A percentile compares a stretch with the other conserved stretches of the same genome.
Evolutionary conservation across 768 basidiomycete genomes (phyloP).

Genomic region (Podaxis pistillaris): DNA sequence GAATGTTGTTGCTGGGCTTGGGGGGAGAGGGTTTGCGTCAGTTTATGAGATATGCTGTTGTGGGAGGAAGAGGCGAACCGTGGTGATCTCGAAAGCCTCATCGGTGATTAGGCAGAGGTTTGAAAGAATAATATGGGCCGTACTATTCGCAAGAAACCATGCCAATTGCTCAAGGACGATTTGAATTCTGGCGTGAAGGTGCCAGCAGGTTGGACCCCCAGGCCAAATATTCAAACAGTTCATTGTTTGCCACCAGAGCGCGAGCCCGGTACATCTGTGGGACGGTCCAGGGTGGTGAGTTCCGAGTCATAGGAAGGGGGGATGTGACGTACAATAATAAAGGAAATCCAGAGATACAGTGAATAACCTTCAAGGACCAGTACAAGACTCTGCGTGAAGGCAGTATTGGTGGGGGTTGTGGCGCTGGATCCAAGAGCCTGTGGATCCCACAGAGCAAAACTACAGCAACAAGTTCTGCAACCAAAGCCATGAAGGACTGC

Average conservation of each 20-base stretch:
- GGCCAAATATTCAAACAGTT: neutral
- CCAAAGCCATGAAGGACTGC: neutral
- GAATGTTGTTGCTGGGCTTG: neutral
- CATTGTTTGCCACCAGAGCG: neutral
- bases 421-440: neutral
- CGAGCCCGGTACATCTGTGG: neutral
- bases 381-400: neutral
- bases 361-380: neutral
- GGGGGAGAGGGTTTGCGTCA: neutral
- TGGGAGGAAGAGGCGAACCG: neutral
- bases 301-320: neutral
- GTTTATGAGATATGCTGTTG: neutral
- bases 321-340: neutral
- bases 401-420: neutral
- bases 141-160: neutral
- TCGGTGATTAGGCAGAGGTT: neutral
- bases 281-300: neutral
- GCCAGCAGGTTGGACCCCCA: neutral
- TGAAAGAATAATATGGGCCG: neutral
- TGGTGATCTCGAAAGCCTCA: neutral
- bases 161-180: neutral
- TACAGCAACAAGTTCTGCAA: neutral
- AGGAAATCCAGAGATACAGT: neutral
- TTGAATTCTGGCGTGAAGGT: neutral
- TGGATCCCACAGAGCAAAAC: neutral